Conservation (phyloP, 2,329 filamentous ascomycete genomes). For the Pseudogymnoascus sp. region DNA sequence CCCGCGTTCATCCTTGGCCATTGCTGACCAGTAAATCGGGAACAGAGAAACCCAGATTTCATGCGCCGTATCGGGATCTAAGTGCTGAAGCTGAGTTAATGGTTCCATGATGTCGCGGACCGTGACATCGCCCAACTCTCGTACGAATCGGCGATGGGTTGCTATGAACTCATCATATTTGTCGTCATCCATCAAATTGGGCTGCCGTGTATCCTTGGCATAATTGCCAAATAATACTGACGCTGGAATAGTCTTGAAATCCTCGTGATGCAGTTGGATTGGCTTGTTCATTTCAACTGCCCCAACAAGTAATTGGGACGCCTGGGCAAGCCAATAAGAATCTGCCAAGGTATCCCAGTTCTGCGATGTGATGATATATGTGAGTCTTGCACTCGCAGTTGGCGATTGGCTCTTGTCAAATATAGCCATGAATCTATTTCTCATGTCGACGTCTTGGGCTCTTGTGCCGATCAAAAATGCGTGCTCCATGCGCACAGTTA, state of each 20-base stretch:
- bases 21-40: constrained; percentile 86
- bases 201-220: constrained; percentile 55
- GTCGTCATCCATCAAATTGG: constrained; percentile 68
- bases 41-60: constrained; percentile 88
- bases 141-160: constrained; percentile 73
- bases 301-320: constrained; percentile 84
- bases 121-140: constrained; percentile 76
- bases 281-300: constrained; percentile 78
- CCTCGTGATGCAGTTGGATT: constrained; percentile 70
- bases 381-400: constrained; percentile 77
- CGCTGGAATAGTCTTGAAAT: constrained; percentile 70
- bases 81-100: constrained; percentile 83
- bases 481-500: constrained; percentile 95
- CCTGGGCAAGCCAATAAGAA: constrained; percentile 94
- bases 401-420: constrained; percentile 94
- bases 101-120: constrained; percentile 85
- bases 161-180: constrained; percentile 72
- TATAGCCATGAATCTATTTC: constrained; percentile 91
- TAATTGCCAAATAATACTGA: constrained; percentile 68
- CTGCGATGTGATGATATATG: constrained; percentile 82
- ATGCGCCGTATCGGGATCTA: constrained; percentile 72
- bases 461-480: constrained; percentile 93
- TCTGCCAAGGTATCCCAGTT: constrained; percentile 96
- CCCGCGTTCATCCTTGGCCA: constrained; percentile 75
- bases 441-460: constrained; percentile 91